Evolutionary conservation across 805 yeast genomes (phyloP), one percentile per base, ranked within the genome.

Genomic region (Candida boleticola): DNA sequence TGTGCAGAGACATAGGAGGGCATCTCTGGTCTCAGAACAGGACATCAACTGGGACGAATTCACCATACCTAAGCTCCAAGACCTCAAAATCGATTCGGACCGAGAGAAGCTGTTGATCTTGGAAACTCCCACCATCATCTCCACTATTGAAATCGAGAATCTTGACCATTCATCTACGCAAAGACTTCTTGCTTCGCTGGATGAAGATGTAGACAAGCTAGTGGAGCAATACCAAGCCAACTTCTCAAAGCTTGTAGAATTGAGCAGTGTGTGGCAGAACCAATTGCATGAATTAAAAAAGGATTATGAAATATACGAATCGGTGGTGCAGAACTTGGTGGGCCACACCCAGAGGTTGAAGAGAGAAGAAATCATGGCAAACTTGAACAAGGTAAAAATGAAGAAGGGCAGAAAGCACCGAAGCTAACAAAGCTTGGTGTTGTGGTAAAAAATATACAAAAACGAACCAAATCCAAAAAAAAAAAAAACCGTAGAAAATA

Each of bases 281-380:
- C 68, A 75, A 44, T 67, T 75, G 37, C 57, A 60, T 27, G 79
- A 73, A 6, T 63, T 82, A 16, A 67, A 67, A 43, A 74, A 71
- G 33, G 95, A 89, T 58, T 85, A 86, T 53, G 77, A 76, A 26
- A 79, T 90, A 13, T 89, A 83, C 57, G 96, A 92, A 52, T 75
- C 83, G 2, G 95, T 93, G 50, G 89, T 93, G 32, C 96, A 89
- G 56, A 89, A 88, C 53, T 66, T 90, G 51, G 86, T 90, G 13
- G 97, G 96, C 5, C 89, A 90, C 58, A 85, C 96, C 5, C 97
- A 93, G 60, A 79, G 87, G 52, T 53, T 85, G 39, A 76, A 85
- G 51, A 71, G 92, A 39, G 67, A 69, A 32, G 73, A 68, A 46
- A 54, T 70, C 20, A 46, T 65, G 36, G 69, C 54, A 41, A 58